These are phyloP conservation scores for Solanum paucissectum DNA, from an alignment of 257 asterid genomes.

Conservation along the genomic window DNA sequence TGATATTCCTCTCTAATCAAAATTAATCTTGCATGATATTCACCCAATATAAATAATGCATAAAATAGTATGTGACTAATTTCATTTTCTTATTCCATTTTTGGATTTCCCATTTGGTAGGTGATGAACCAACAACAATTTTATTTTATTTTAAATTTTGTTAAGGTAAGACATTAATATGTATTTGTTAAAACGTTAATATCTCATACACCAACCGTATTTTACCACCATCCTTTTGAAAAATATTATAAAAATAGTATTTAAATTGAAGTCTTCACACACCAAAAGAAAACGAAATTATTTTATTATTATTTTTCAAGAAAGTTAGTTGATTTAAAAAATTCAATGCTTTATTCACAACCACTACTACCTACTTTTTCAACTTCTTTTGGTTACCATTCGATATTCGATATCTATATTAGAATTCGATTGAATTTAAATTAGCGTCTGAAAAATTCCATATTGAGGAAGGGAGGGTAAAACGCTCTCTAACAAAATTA, in stretches of 20 bases:
- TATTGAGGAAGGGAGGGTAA: accelerated
- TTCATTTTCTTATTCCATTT: not conserved
- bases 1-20: too few relatives aligned
- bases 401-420: too few relatives aligned
- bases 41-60: not conserved
- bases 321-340: not conserved
- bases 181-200: not conserved
- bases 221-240: not conserved
- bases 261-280: not conserved
- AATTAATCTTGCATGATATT: not conserved
- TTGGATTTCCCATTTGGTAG: not conserved
- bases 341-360: not conserved
- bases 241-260: not conserved
- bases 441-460: accelerated
- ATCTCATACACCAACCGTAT: not conserved
- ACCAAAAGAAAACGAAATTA: not conserved
- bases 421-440: accelerated
- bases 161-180: not conserved
- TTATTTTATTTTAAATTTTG: not conserved
- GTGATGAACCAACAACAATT: not conserved
- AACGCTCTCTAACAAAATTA: too few relatives aligned
- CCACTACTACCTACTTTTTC: not conserved
- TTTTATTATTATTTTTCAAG: not conserved
- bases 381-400: not conserved
- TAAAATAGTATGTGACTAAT: not conserved